These are phyloP conservation scores for Globisporangium spinosum DNA, from an alignment of 352 stramenopile species.

Conservation along the genomic window DNA sequence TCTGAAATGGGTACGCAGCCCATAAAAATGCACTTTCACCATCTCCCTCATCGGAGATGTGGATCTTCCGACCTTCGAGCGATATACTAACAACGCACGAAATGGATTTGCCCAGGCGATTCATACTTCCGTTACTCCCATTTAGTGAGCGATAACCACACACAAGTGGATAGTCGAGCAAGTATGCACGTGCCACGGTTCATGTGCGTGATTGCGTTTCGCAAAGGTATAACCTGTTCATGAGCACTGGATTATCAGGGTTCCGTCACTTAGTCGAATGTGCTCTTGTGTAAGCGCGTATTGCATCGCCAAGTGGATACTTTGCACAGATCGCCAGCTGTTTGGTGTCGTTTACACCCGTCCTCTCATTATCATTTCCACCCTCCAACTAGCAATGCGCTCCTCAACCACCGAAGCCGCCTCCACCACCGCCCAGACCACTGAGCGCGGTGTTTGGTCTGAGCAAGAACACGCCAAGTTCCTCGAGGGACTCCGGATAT, in stretches of 20 bases:
- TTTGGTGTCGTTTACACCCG: not conserved
- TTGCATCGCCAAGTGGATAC: not conserved
- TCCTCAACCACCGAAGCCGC: not conserved
- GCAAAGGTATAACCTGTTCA: not conserved
- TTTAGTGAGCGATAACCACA: no score
- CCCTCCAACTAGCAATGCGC: not conserved
- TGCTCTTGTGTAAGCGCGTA: not conserved
- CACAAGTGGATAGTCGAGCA: not conserved
- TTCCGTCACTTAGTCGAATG: not conserved
- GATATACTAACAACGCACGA: not conserved
- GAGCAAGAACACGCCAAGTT: conserved; percentile 37
- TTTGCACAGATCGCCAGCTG: not conserved
- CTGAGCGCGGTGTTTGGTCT: conserved; percentile 29
- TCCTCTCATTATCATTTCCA: not conserved
- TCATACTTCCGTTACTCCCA: no score
- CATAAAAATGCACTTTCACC: not conserved
- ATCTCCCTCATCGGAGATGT: not conserved
- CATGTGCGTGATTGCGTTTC: not conserved
- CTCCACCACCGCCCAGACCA: not conserved
- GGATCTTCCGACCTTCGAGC: not conserved
- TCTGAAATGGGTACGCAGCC: not conserved
- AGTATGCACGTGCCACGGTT: not conserved
- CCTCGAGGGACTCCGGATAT: conserved; percentile 24
- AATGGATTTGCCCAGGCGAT: not conserved
- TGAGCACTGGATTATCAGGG: not conserved